Percentiles rank a stretch among this genome's conserved stretches.
Conservation (phyloP, 257 asterid genomes). For the Euphrasia confusa region DNA sequence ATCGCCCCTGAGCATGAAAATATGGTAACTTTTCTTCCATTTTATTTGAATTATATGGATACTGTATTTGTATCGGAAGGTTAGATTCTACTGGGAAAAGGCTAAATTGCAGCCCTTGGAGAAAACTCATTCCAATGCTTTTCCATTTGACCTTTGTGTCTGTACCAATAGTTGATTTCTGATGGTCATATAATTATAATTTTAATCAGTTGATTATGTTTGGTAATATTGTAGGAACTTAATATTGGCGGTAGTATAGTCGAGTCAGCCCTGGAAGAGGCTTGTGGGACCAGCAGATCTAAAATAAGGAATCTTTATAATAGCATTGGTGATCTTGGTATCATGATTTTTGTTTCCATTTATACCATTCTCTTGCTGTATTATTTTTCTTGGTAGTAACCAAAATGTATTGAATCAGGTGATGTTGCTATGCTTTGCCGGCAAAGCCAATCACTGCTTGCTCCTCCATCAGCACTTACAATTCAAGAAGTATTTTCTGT, state of each 20-base stretch:
- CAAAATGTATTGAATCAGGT: conserved; percentile 48
- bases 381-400: conserved; percentile 20
- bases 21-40: conserved; percentile 38
- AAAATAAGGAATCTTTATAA: conserved; percentile 63
- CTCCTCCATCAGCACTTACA: conserved; percentile 72
- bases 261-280: conserved; percentile 74
- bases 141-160: conserved; percentile 15
- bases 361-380: conserved; percentile 8
- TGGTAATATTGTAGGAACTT: conserved; percentile 56
- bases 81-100: conserved; percentile 4
- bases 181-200: conserved; percentile 8
- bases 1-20: conserved; percentile 95
- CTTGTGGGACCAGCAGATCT: conserved; percentile 70
- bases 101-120: conserved; percentile 12
- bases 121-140: conserved; percentile 1
- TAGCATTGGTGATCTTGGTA: conserved; percentile 89
- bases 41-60: conserved; percentile 17
- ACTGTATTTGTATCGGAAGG: conserved; percentile 3
- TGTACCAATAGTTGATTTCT: conserved; percentile 10
- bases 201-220: conserved; percentile 20
- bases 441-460: conserved; percentile 76
- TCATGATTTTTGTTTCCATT: not conserved
- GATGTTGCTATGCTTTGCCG: conserved; percentile 97
- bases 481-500: conserved; percentile 64
- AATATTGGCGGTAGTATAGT: conserved; percentile 78